These are phyloP conservation scores for Magnolia changhungtana DNA, from an alignment of 164 flowering plant species.

Conservation along the genomic window DNA sequence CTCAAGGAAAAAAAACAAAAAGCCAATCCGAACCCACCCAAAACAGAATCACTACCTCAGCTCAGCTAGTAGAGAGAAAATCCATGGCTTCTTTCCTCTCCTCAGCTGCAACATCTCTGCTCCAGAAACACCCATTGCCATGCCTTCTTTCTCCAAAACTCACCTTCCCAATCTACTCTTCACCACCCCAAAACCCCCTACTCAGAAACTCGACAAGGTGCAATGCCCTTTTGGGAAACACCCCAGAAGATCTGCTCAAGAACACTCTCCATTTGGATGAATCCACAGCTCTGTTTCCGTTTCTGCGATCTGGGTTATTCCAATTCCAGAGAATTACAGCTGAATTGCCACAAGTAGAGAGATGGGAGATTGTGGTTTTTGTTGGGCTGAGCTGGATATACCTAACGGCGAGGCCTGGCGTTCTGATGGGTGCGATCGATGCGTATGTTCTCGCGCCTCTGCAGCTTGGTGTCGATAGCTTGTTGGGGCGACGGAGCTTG, in stretches of 20 bases:
- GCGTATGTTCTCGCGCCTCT: constrained; percentile 82
- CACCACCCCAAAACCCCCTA: constrained; percentile 15
- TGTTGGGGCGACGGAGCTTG: constrained; percentile 62
- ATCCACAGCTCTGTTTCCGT: constrained; percentile 38
- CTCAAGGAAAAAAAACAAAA: background rate
- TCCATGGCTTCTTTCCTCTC: constrained; percentile 58
- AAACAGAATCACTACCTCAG: background rate
- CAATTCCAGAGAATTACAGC: constrained; percentile 44
- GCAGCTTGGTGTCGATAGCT: constrained; percentile 61
- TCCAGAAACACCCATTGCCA: constrained; percentile 23
- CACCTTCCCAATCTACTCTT: constrained; percentile 6
- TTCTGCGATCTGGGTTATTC: constrained; percentile 37
- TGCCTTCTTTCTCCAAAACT: constrained; percentile 24
- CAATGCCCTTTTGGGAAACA: constrained; percentile 38
- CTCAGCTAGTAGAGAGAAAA: background rate
- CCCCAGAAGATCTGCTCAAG: constrained; percentile 32
- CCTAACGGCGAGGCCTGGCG: constrained; percentile 95
- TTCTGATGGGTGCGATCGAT: constrained; percentile 86
- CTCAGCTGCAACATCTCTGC: constrained; percentile 41
- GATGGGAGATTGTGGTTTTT: constrained; percentile 53
- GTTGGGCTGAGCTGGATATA: constrained; percentile 77
- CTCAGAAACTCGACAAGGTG: constrained; percentile 33
- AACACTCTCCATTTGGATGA: constrained; percentile 33
- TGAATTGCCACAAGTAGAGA: constrained; percentile 58
- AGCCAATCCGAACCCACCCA: background rate